Evolutionary conservation across 768 basidiomycete genomes (phyloP), one percentile per base, ranked within the genome.

Genomic region (Artomyces pyxidatus): DNA sequence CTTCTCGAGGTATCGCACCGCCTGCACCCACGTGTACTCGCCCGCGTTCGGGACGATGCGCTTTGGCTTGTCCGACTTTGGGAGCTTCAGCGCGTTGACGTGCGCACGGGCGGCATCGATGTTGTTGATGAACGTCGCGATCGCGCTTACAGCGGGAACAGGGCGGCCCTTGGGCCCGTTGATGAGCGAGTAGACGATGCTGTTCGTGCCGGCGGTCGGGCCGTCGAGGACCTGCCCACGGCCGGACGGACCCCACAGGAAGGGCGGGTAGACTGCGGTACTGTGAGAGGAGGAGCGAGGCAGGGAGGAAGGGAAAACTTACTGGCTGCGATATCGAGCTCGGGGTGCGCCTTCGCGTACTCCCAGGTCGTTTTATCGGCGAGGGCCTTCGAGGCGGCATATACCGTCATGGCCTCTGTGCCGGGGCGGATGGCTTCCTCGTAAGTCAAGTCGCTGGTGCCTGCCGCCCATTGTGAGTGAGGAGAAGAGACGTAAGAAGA

Each of bases 351-450:
- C 1, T 47, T 51, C 7, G 55, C 59, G 47, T 61, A 65, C 21
- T 53, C 45, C 57, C 61, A 60, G 16, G 54, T 58, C 2, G 58
- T 54, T 5, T 19, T 48, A 45, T 65, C 64, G 3, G 64, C 55
- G 14, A 63, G 48, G 1, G 58, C 63, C 55, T 74, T 74, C 16
- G 71, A 63, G 6, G 65, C 64, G 7, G 49, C 30, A 51, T 74
- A 77, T 11, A 59, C 59, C 30, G 65, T 57, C 23, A 63, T 35
- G 12, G 56, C 49, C 17, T 50, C 17, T 23, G 45, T 45, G 35
- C 51, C 52, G 4, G 54, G 58, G 5, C 41, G 42, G 6, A 70
- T 42, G 14, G 65, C 64, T 17, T 65, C 58, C 43, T 70, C 65
- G 23, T 52, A 51, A 4, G 65, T 65, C 7, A 58, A 54, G 1